phyloP scores from a whole-genome alignment of 371 early-diverging fungal species.

The Mucor lusitanicus region DNA sequence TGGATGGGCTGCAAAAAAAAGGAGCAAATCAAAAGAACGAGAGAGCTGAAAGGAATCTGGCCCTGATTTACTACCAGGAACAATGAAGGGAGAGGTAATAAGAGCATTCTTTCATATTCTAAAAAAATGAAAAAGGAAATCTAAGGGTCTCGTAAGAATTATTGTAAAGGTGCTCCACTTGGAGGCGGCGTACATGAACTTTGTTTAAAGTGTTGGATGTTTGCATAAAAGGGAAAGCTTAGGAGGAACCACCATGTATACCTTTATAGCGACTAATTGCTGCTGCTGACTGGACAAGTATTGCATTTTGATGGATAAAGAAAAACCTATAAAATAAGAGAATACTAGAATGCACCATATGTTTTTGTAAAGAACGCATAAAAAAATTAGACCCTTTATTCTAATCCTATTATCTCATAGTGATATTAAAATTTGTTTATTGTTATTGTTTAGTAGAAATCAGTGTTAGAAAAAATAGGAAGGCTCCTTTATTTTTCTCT shows the following conservation, averaged over 20 bases:
- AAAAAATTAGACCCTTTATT: neutral
- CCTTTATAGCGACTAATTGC: too few species aligned
- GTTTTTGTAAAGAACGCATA: neutral
- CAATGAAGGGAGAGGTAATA: neutral
- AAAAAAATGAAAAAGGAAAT: neutral
- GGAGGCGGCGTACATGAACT: neutral
- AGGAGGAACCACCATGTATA: neutral
- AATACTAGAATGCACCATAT: neutral
- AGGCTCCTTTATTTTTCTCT: slow-evolving; percentile 13
- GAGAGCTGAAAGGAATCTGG: too few species aligned
- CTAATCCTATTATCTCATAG: neutral
- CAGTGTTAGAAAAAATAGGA: neutral
- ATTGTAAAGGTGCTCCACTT: neutral
- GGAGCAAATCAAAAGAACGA: neutral
- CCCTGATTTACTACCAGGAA: neutral
- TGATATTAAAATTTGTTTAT: neutral
- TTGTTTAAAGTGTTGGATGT: neutral
- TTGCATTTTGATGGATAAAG: neutral
- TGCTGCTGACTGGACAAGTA: neutral
- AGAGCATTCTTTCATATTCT: neutral
- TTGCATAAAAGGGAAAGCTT: neutral
- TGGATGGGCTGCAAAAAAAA: neutral
- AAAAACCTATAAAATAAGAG: neutral
- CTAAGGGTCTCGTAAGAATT: neutral
- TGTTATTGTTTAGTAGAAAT: neutral